Base-by-base conservation (phyloP, 495 filamentous ascomycete genomes). In the Cryomyces antarcticus region DNA sequence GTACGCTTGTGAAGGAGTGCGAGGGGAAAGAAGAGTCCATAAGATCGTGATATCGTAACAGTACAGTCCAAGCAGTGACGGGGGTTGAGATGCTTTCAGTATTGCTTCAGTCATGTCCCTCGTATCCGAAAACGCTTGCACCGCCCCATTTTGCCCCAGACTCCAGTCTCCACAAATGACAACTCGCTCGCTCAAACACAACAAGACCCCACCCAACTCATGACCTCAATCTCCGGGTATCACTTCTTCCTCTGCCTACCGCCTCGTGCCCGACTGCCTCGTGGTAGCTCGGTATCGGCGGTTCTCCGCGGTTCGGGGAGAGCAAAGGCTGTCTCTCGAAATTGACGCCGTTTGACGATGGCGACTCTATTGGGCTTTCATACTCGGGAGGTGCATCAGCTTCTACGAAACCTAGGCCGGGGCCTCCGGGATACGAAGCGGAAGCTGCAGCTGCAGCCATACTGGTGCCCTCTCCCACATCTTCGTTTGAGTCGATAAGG, bases 391-490 rank as follows among this genome's bases (percentile, higher is more conserved):
- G 61, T n/a, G 38, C 53, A 7, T 60, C 56, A 9, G 45, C 41
- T 10, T 52, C 46, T 40, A 55, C 47, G 34, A 59, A 54, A 1
- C 53, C 53, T 7, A 58, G 42, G 7, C 53, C 55, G 36, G 45
- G 44, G 38, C 50, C 33, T 9, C 45, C 45, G 10, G 37, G 43
- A 27, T 46, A 30, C 24, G 52, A 53, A 9, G 59, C 50, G 5
- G 54, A 52, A 10, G 55, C 56, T 5, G 52, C 50, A 31, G 51
- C 55, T 12, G 58, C 60, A 28, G 67, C 62, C 39, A 59, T 65
- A 44, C 67, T 88, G 24, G 72, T 73, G 4, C 75, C 72, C 58
- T 89, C 84, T n/a, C 80, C 85, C 17, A 65, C 62, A 54, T 59
- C 56, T 4, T 52, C 37, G 3, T 82, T 77, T 3, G 79, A 73